Base-by-base conservation (phyloP, 2,329 filamentous ascomycete genomes). In the Arthroderma sp. region DNA sequence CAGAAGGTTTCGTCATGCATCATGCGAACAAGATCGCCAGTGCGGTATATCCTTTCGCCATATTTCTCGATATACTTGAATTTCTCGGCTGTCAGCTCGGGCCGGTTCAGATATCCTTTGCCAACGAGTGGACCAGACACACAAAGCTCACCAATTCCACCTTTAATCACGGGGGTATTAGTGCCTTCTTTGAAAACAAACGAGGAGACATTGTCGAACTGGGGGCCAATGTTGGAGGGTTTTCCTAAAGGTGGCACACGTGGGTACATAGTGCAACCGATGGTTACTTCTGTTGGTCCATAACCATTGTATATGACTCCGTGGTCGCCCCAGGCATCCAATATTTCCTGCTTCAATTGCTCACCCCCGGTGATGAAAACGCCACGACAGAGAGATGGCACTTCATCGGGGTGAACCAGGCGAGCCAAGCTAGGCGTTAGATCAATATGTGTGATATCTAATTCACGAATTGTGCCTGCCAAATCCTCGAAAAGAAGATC, bases 331-430 rank as follows among this genome's bases (percentile, higher is more conserved):
- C 89, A 95, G 0, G 71, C 74, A 54, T 94, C 83, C 1, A 95
- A 69, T 40, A 94, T 93, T 50, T 94, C 88, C 56, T 91, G 85
- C 53, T 85, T 88, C 11, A 95, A 67, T 42, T 84, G 79, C 59
- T 95, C 88, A 2, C 88, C 88, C 5, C 89, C 88, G 0, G 88
- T 94, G 52, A 95, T 94, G 59, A 95, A 95, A 0, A 94, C 83
- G 2, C 89, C 87, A 39, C 74, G 74, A 51, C 82, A 85, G 1
- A 95, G 68, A 29, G 74, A 81, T 1, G 88, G 87, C 0, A 89
- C 84, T 37, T 93, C 83, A 30, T 84, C 73, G 0, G 88, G 89
- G 47, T 81, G 79, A 1, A 91, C 65, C 6, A 94, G 68, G 4
- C 83, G 75, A 2, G 88, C 88, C 10, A 95, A 68, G 59, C 85